A percentile compares a stretch with the other conserved stretches of the same genome.
These are phyloP conservation scores for Pascua sp. DNA, from an alignment of 1,284 basidiomycete species.

Conservation along the genomic window DNA sequence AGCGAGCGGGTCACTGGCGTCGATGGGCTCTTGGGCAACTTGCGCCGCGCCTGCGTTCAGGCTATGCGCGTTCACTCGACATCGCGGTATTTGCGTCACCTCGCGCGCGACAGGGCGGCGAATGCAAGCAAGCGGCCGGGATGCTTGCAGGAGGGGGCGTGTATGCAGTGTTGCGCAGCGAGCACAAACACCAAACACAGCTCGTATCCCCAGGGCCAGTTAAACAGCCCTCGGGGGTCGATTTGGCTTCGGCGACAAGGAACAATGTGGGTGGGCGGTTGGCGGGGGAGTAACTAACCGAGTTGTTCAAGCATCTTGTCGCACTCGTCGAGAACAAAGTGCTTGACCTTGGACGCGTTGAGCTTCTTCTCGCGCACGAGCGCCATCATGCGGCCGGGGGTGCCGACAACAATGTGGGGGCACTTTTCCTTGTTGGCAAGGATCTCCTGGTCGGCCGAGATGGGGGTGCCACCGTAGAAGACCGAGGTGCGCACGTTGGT, in stretches of 20 bases:
- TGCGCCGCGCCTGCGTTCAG: too few species aligned
- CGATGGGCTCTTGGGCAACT: conserved; percentile 5
- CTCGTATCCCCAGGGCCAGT: too few species aligned
- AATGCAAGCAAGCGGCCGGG: background rate
- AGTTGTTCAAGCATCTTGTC: conserved; percentile 99
- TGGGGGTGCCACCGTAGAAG: conserved; percentile 95
- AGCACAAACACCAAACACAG: too few species aligned
- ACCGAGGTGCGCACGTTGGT: conserved; percentile 95
- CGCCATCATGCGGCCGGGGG: conserved; percentile 91
- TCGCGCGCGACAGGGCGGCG: background rate
- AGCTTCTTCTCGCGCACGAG: conserved; percentile 87
- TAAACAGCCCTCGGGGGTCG: conserved; percentile 4
- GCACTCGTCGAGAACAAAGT: conserved; percentile 99
- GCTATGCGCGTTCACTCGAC: too few species aligned
- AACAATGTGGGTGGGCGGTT: conserved; percentile 9
- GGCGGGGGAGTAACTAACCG: conserved; percentile 68
- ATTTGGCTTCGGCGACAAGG: background rate
- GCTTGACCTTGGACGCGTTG: conserved; percentile 91
- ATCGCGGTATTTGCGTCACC: too few species aligned
- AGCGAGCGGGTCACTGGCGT: background rate
- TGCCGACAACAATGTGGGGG: conserved; percentile 98
- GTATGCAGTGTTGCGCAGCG: too few species aligned
- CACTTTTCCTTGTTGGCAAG: conserved; percentile 96
- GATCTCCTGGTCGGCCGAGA: conserved; percentile 88
- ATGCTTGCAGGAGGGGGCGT: too few species aligned